Evolutionary conservation across 345 rosid genomes (phyloP).

Genomic region (Draba incana): DNA sequence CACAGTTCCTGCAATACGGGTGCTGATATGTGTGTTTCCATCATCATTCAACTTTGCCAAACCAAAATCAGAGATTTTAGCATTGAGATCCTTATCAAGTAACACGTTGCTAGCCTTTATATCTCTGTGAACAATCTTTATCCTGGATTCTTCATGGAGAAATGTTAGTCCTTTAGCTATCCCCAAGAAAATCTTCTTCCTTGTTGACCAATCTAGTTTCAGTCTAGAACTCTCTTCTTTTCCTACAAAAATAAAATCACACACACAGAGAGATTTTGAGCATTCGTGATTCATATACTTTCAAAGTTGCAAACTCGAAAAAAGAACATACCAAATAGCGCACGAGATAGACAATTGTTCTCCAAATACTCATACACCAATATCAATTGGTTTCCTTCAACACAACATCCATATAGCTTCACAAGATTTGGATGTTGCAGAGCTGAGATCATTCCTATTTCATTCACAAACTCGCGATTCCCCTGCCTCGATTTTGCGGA

Average conservation of each 20-base stretch:
- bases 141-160: conserved; percentile 83
- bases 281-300: conserved; percentile 5
- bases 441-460: conserved; percentile 79
- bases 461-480: conserved; percentile 72
- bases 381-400: conserved; percentile 71
- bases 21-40: conserved; percentile 83
- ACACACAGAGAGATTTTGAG: neutral
- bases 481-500: conserved; percentile 82
- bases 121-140: conserved; percentile 93
- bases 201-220: conserved; percentile 72
- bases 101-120: conserved; percentile 89
- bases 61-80: conserved; percentile 94
- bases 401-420: conserved; percentile 72
- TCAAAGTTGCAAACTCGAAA: neutral
- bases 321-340: conserved; percentile 58
- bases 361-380: conserved; percentile 78
- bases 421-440: conserved; percentile 84
- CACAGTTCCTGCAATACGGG: conserved; percentile 88
- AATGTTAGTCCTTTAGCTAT: conserved; percentile 78
- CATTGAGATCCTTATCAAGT: conserved; percentile 77
- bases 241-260: conserved; percentile 45
- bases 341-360: conserved; percentile 69
- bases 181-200: conserved; percentile 70
- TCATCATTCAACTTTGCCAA: conserved; percentile 86
- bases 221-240: conserved; percentile 49